These are phyloP conservation scores for Phylloporus rhodoxanthus DNA, from an alignment of 768 basidiomycete genomes.

Conservation along the genomic window DNA sequence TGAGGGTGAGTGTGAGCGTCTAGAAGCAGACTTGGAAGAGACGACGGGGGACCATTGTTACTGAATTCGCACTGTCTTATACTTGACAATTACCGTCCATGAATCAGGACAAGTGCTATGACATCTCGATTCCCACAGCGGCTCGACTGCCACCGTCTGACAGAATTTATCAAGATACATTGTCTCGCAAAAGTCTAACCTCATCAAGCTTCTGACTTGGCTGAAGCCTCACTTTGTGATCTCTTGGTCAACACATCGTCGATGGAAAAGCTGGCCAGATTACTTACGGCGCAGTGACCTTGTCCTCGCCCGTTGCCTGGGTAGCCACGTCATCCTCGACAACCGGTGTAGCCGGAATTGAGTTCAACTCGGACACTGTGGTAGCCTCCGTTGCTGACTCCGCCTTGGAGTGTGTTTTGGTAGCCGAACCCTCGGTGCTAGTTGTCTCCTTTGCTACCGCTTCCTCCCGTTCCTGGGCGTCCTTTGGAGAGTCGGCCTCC, in stretches of 20 bases:
- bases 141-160: background rate
- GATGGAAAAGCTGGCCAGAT: background rate
- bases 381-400: background rate
- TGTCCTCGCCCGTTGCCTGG: constrained; percentile 6
- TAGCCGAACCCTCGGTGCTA: background rate
- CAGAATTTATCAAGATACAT: background rate
- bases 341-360: background rate
- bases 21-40: constrained; percentile 1
- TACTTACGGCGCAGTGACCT: constrained; percentile 15
- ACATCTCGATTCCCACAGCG: background rate
- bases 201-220: constrained; percentile 8
- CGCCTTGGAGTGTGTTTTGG: background rate
- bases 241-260: constrained; percentile 3
- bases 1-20: constrained; percentile 11
- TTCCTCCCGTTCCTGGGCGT: constrained; percentile 26
- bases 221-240: background rate
- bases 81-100: background rate
- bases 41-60: background rate
- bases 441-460: constrained; percentile 6
- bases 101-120: background rate
- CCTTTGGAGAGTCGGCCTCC: constrained; percentile 30
- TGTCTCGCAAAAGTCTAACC: constrained; percentile 5
- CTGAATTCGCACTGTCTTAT: background rate
- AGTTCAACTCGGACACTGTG: background rate
- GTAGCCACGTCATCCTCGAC: background rate